phyloP scores from a whole-genome alignment of 2,329 filamentous ascomycete genomes.

The Penicillium olsonii region DNA sequence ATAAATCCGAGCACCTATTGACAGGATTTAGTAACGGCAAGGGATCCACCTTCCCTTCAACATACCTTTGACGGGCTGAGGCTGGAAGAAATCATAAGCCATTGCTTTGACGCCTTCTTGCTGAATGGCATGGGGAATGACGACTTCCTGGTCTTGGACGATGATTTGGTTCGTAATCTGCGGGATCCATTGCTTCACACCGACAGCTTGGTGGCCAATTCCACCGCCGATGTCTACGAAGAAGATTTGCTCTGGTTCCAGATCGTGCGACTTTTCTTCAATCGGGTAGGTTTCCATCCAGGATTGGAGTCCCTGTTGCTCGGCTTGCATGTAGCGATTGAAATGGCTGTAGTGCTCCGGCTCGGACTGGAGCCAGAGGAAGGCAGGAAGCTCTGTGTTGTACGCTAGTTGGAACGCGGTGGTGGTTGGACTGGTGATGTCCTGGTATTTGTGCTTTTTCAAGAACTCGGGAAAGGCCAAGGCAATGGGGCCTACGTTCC shows the following conservation, averaged over 20 bases:
- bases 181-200: slow-evolving; percentile 24
- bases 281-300: slow-evolving; percentile 18
- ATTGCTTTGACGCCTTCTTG: slow-evolving; percentile 20
- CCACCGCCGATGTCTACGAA: slow-evolving; percentile 46
- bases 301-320: slow-evolving; percentile 3
- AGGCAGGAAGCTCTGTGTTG: slow-evolving; percentile 24
- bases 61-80: slow-evolving; percentile 28
- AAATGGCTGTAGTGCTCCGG: slow-evolving; percentile 20
- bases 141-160: slow-evolving; percentile 20
- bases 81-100: slow-evolving; percentile 27
- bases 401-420: slow-evolving; percentile 25
- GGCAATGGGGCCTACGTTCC: slow-evolving; percentile 8
- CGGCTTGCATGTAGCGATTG: slow-evolving; percentile 18
- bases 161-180: slow-evolving; percentile 15
- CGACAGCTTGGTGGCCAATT: slow-evolving; percentile 35
- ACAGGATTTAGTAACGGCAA: background rate
- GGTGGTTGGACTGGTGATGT: slow-evolving; percentile 17
- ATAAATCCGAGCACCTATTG: slow-evolving; percentile 9
- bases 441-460: slow-evolving; percentile 23
- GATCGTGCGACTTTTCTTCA: slow-evolving; percentile 1
- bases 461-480: slow-evolving; percentile 24
- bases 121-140: slow-evolving; percentile 9
- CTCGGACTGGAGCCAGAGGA: slow-evolving; percentile 21
- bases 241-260: slow-evolving; percentile 16
- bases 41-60: background rate